Evolutionary conservation across 495 filamentous ascomycete species (phyloP), one percentile per base, ranked within the genome.

Genomic region (Parathielavia hyrcaniae): DNA sequence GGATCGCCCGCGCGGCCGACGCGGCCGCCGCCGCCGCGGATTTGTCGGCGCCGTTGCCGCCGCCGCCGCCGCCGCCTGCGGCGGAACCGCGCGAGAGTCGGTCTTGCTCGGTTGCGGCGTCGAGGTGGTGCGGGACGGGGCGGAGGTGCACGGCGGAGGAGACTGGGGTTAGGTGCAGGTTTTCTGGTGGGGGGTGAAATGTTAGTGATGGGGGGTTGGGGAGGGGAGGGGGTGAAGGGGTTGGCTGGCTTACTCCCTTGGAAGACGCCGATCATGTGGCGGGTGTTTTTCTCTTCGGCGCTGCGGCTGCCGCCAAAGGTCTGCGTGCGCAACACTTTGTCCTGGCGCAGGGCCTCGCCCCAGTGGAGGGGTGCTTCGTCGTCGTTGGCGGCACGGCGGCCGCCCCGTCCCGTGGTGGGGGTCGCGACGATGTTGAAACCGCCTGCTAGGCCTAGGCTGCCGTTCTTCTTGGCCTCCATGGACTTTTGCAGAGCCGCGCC

Each of bases 201-300:
- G 26, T 49, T 53, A 34, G 49, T 40, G 17, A n/a, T 5, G 17
- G 17, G 45, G 11, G 26, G 20, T 23, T 39, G 39, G 14, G 19
- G 17, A 41, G 11, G 19, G 11, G 50, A 30, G 44, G 34, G 13
- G 11, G 19, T 16, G 12, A 13, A 19, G 14, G 26, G 19, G n/a
- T n/a, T n/a, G n/a, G n/a, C n/a, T 20, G 19, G n/a, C 74, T 58
- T 30, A 77, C 76, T 70, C 38, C 74, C 75, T 59, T 77, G 71
- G 51, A 79, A 77, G 5, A 79, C 75, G 17, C 74, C 77, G n/a
- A 79, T 71, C 71, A 76, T 75, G 64, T 73, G 71, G 55, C 69
- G 64, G 8, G 71, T 71, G 58, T 71, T 69, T 26, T 67, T 64
- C 58, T 72, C 66, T 19, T 66, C 57, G 5, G 67, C 64, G 20